Percentiles rank a stretch among this genome's conserved stretches.
Conservation (phyloP, 768 basidiomycete genomes). For the Glaciozyma antarctica region DNA sequence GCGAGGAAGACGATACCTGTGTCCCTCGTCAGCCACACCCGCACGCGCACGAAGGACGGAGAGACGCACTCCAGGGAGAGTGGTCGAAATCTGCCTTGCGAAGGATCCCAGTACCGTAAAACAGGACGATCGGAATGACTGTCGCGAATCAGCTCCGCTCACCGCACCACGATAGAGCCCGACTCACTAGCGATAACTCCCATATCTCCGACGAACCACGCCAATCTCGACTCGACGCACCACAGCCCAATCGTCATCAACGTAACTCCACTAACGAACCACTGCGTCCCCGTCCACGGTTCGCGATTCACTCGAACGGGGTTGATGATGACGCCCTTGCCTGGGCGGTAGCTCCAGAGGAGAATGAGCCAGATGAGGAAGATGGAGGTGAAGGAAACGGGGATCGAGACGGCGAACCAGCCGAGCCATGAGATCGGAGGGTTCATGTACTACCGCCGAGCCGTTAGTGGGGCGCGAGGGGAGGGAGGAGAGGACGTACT, state of each 20-base stretch:
- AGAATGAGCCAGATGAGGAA: conserved; percentile 86
- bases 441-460: conserved; percentile 55
- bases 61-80: conserved; percentile 54
- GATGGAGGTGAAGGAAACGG: conserved; percentile 77
- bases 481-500: neutral
- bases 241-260: conserved; percentile 75
- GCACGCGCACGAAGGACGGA: too few species aligned
- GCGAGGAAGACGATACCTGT: conserved; percentile 72
- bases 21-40: too few species aligned
- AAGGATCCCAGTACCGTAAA: conserved; percentile 85
- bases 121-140: conserved; percentile 79
- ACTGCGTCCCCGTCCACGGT: conserved; percentile 71
- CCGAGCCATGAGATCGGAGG: conserved; percentile 72
- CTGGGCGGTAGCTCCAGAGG: conserved; percentile 64
- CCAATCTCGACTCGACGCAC: conserved; percentile 74
- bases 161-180: neutral
- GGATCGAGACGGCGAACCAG: conserved; percentile 91
- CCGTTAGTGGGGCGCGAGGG: neutral
- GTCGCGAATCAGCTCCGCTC: conserved; percentile 41
- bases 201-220: conserved; percentile 81
- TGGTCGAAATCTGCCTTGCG: conserved; percentile 97
- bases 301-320: conserved; percentile 76
- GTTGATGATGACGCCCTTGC: conserved; percentile 69
- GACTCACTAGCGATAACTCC: conserved; percentile 56
- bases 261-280: conserved; percentile 77